Evolutionary conservation across 371 early-diverging fungal species (phyloP).

Genomic region (Lichtheimia ornata): DNA sequence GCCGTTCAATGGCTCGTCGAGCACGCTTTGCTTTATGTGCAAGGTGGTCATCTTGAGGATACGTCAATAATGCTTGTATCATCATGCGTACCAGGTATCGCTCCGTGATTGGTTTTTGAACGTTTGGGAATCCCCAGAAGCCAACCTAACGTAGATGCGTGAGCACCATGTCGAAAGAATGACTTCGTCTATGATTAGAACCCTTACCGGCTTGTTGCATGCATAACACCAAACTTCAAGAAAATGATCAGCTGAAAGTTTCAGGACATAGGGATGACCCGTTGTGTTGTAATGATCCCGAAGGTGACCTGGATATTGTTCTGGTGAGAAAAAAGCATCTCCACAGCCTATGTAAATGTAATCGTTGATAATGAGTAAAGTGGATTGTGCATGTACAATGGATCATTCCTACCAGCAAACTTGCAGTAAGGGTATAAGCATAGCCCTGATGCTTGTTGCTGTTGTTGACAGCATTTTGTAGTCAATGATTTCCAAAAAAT

Average conservation of each 20-base stretch:
- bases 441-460: background rate
- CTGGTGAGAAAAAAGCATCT: slow-evolving; percentile 9
- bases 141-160: slow-evolving; percentile 4
- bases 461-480: background rate
- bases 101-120: slow-evolving; percentile 10
- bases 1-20: slow-evolving; percentile 6
- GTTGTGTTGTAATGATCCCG: slow-evolving; percentile 12
- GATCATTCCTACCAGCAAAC: background rate
- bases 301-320: slow-evolving; percentile 16
- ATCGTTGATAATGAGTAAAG: background rate
- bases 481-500: slow-evolving; percentile 7
- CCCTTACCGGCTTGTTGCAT: slow-evolving; percentile 13
- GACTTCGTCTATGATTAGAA: background rate
- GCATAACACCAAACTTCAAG: slow-evolving; percentile 18
- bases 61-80: background rate
- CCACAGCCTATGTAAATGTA: slow-evolving; percentile 3
- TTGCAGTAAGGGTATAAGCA: slow-evolving; percentile 6
- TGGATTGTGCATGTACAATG: background rate
- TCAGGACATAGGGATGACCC: slow-evolving; percentile 6
- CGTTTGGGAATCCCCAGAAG: slow-evolving; percentile 13
- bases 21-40: background rate
- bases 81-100: background rate
- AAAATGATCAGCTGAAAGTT: slow-evolving; percentile 12
- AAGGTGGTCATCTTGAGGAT: background rate
- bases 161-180: background rate